Percentiles rank a stretch among this genome's conserved stretches.
These are phyloP conservation scores for Neurospora tetraspora DNA, from an alignment of 495 filamentous ascomycete species.

Conservation along the genomic window DNA sequence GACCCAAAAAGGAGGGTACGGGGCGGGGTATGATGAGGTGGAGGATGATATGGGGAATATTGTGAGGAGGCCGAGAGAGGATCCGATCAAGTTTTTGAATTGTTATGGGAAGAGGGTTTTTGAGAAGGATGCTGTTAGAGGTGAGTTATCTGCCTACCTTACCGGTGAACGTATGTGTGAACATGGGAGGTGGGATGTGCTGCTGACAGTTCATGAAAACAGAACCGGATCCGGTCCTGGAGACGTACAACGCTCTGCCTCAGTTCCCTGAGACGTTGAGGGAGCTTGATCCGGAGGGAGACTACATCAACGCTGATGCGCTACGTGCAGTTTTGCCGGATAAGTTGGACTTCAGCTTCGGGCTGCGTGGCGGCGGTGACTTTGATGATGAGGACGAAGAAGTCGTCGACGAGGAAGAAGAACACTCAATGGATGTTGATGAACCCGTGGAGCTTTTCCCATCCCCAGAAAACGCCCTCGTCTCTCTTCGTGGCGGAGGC, in stretches of 20 bases:
- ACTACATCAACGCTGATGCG: neutral
- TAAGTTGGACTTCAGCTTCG: neutral
- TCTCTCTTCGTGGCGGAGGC: constrained; percentile 3
- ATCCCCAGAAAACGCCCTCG: neutral
- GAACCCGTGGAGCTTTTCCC: neutral
- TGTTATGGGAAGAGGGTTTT: constrained; percentile 2
- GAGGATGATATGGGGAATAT: constrained; percentile 2
- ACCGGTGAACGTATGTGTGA: too few species aligned
- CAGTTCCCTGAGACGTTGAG: neutral
- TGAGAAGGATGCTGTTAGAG: constrained; percentile 2
- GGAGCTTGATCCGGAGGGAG: neutral
- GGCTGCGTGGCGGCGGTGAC: constrained; percentile 13
- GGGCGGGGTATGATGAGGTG: neutral
- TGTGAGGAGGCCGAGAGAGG: neutral
- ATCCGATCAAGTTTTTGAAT: constrained; percentile 8
- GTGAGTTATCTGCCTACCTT: too few species aligned
- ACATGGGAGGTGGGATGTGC: too few species aligned
- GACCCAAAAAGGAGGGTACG: neutral
- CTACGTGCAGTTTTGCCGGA: constrained; percentile 3
- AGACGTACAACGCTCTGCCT: neutral
- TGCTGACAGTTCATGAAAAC: neutral
- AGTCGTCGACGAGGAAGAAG: neutral
- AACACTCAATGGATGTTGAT: neutral
- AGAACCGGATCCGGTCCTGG: constrained; percentile 2
- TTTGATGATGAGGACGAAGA: neutral